Percentiles rank a stretch among this genome's conserved stretches.
Conservation (phyloP, 768 basidiomycete species). For the Leccinum fibrillosum region DNA sequence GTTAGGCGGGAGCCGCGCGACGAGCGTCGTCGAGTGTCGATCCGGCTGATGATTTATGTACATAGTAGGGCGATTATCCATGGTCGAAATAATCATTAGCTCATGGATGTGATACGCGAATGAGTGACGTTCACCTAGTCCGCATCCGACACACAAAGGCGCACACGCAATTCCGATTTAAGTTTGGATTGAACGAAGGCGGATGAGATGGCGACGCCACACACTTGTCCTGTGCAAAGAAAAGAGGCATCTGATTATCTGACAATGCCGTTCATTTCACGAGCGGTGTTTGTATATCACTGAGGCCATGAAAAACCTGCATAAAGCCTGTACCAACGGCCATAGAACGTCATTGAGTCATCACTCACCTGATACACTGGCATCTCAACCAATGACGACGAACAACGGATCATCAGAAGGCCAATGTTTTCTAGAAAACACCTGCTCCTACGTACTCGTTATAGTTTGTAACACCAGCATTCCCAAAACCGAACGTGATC, state of each 20-base stretch:
- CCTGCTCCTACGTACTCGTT: slow-evolving; percentile 39
- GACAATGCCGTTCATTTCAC: neutral
- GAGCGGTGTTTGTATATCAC: slow-evolving; percentile 24
- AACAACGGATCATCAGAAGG: slow-evolving; percentile 7
- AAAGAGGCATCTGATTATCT: neutral
- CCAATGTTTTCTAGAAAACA: neutral
- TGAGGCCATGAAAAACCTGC: slow-evolving; percentile 58
- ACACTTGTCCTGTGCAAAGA: slow-evolving; percentile 46
- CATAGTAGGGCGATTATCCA: slow-evolving; percentile 7
- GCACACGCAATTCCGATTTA: slow-evolving; percentile 39
- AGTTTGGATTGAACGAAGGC: slow-evolving; percentile 57
- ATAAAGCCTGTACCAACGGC: slow-evolving; percentile 59
- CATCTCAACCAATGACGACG: slow-evolving; percentile 42
- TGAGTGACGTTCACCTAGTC: slow-evolving; percentile 35
- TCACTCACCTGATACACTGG: slow-evolving; percentile 48
- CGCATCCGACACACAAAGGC: slow-evolving; percentile 42
- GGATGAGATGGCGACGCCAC: slow-evolving; percentile 55
- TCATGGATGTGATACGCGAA: too few species aligned
- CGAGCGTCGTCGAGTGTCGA: slow-evolving; percentile 50
- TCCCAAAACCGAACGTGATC: slow-evolving; percentile 65
- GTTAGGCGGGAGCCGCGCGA: slow-evolving; percentile 30
- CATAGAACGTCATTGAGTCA: slow-evolving; percentile 34
- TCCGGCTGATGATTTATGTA: slow-evolving; percentile 44
- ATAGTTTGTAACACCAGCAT: slow-evolving; percentile 61
- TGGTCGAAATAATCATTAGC: neutral